These are phyloP conservation scores for Fusarium sororula DNA, from an alignment of 2,329 filamentous ascomycete species.

Conservation along the genomic window DNA sequence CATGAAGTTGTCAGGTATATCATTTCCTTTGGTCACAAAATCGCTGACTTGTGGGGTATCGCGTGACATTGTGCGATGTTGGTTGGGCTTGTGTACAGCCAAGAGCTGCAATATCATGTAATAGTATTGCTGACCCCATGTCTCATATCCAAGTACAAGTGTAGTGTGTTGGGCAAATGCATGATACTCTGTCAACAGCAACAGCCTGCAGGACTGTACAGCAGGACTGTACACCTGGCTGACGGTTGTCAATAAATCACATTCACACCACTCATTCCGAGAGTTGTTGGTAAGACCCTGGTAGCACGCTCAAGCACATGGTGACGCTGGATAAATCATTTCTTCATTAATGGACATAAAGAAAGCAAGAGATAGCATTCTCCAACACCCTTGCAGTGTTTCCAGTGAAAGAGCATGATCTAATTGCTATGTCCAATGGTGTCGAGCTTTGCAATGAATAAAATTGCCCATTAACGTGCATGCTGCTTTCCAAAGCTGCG, in stretches of 20 bases:
- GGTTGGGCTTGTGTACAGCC: slow-evolving; percentile 15
- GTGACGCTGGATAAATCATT: slow-evolving; percentile 11
- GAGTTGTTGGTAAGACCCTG: neutral
- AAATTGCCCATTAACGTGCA: slow-evolving; percentile 19
- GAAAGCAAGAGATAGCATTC: neutral
- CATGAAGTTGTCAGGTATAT: neutral
- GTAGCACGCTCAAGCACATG: neutral
- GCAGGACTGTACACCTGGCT: neutral
- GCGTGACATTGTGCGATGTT: slow-evolving; percentile 33
- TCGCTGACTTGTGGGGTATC: slow-evolving; percentile 35
- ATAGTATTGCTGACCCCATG: slow-evolving; percentile 33
- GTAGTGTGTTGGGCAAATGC: slow-evolving; percentile 6
- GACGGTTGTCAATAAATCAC: neutral
- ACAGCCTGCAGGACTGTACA: neutral
- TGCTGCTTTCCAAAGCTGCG: slow-evolving; percentile 14
- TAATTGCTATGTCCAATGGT: slow-evolving; percentile 36
- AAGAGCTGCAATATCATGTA: slow-evolving; percentile 43
- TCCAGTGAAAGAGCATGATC: slow-evolving; percentile 12
- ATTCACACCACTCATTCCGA: neutral
- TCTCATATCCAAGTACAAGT: slow-evolving; percentile 20
- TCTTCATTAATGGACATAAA: slow-evolving; percentile 30
- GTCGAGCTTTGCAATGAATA: slow-evolving; percentile 47
- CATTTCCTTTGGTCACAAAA: slow-evolving; percentile 13
- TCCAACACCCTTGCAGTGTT: neutral
- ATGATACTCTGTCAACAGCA: slow-evolving; percentile 1